Evolutionary conservation across 768 basidiomycete species (phyloP).

Genomic region (Mycena pura): DNA sequence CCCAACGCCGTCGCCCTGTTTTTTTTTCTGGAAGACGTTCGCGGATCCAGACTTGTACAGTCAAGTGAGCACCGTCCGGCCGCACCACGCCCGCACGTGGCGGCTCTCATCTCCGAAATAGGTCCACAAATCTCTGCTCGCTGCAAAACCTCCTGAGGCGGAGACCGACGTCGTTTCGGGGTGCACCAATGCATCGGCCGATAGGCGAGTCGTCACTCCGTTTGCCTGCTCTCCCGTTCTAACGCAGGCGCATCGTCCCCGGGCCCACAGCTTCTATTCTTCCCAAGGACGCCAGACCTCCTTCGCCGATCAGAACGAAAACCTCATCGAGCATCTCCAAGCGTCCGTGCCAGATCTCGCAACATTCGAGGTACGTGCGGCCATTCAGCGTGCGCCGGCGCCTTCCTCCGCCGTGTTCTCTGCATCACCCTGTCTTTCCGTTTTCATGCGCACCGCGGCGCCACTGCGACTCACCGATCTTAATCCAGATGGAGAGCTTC

Average conservation of each 20-base stretch:
- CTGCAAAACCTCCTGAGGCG: conserved; percentile 49
- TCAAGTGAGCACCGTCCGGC: conserved; percentile 47
- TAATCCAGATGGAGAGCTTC: conserved; percentile 91
- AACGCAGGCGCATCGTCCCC: conserved; percentile 8
- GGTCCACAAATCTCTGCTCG: conserved; percentile 54
- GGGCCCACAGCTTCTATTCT: conserved; percentile 73
- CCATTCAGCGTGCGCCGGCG: conserved; percentile 2
- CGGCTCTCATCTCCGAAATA: conserved; percentile 33
- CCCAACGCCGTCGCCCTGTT: background rate
- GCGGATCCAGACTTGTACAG: conserved; percentile 63
- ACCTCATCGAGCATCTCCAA: conserved; percentile 64
- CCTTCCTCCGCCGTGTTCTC: too few relatives aligned
- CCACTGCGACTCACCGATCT: background rate
- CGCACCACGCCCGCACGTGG: background rate
- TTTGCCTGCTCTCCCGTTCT: background rate
- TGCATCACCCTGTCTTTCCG: conserved; percentile 5
- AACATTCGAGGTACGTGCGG: conserved; percentile 69
- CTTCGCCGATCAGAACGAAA: conserved; percentile 75
- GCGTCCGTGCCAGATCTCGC: conserved; percentile 57
- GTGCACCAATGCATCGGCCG: conserved; percentile 78
- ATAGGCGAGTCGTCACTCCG: conserved; percentile 56
- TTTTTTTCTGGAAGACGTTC: conserved; percentile 48
- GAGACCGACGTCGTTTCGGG: conserved; percentile 47
- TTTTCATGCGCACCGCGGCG: background rate
- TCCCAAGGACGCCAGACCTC: conserved; percentile 86